Percentiles rank a stretch among this genome's conserved stretches.
These are phyloP conservation scores for Leptographium galeiforme DNA, from an alignment of 2,329 filamentous ascomycete genomes.

Conservation along the genomic window DNA sequence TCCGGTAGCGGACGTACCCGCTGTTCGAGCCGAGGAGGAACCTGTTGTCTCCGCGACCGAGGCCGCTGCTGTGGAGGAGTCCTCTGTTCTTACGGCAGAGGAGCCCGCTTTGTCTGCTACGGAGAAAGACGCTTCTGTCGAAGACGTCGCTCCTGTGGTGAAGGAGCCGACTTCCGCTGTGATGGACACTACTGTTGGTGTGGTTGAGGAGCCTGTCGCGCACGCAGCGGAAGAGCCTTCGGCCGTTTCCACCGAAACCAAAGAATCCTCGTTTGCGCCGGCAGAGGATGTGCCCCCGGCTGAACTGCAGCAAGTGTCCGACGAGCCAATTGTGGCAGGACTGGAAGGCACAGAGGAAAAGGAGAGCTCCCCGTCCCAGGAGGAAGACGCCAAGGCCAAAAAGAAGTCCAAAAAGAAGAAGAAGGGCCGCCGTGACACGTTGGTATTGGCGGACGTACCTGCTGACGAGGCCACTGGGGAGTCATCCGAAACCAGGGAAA, in stretches of 20 bases:
- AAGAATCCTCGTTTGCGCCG: background rate
- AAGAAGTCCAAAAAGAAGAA: background rate
- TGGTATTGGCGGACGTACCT: background rate
- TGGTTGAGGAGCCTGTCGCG: no score
- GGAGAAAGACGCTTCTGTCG: no score
- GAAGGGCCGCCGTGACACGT: background rate
- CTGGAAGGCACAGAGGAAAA: background rate
- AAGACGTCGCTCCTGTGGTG: no score
- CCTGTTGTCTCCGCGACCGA: background rate
- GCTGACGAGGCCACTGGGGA: background rate
- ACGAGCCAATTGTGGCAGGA: background rate
- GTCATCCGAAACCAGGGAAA: background rate
- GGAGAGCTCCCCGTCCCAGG: background rate
- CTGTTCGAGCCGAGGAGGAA: background rate
- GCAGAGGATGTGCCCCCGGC: background rate
- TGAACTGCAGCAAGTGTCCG: background rate
- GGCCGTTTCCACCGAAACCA: background rate
- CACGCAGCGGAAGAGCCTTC: background rate
- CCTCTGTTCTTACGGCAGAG: background rate
- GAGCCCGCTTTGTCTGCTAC: background rate
- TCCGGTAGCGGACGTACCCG: background rate
- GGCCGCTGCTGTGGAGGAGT: background rate
- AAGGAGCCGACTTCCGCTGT: no score
- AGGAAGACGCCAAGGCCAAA: background rate
- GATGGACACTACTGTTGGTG: no score